Evolutionary conservation across 2,329 filamentous ascomycete species (phyloP), one percentile per base, ranked within the genome.

Genomic region (Hysterium pulicare): DNA sequence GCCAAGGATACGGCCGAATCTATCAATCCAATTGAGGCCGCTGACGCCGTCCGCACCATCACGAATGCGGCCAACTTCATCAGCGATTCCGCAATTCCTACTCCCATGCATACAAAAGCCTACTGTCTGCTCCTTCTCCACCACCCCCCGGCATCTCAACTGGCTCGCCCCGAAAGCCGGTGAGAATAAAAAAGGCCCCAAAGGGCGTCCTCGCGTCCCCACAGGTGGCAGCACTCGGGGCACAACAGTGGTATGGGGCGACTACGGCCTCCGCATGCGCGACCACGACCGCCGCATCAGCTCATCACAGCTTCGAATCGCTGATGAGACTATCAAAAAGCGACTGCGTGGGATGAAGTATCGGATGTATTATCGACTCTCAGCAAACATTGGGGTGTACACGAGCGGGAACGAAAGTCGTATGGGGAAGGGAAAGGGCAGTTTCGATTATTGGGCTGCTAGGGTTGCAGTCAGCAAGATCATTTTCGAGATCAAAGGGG

Each of bases 341-440:
- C 79, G 91, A 48, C 74, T 98, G 35, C 80, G 93, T 72, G 93
- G 93, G 34, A 84, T 95, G 77, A 89, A 90, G 61, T 98, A 94
- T 69, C 83, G 89, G 42, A 68, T 98, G 35, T 98, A 95, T 72
- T 95, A 89, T 73, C 81, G 93, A 49, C 84, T 97, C 40, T 83
- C 82, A 57, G 93, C 90, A 51, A 95, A 95, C 63, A 86, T 97
- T 53, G 93, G 91, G 63, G 94, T 98, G 17, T 98, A 93, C 69
- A 85, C 89, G 44, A 93, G 86, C 67, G 93, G 93, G 44, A 98
- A 97, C 61, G 93, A 98, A 72, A 86, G 89, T 67, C 86, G 93
- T 79, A 98, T 98, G 94, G 93, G 93, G 67, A 98, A 97, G 72
- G 93, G 93, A 71, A 98, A 98, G 68, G 93, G 93, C 56, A 87